phyloP scores from a whole-genome alignment of 1,284 basidiomycete genomes.

The Boletus hoseneyae region DNA sequence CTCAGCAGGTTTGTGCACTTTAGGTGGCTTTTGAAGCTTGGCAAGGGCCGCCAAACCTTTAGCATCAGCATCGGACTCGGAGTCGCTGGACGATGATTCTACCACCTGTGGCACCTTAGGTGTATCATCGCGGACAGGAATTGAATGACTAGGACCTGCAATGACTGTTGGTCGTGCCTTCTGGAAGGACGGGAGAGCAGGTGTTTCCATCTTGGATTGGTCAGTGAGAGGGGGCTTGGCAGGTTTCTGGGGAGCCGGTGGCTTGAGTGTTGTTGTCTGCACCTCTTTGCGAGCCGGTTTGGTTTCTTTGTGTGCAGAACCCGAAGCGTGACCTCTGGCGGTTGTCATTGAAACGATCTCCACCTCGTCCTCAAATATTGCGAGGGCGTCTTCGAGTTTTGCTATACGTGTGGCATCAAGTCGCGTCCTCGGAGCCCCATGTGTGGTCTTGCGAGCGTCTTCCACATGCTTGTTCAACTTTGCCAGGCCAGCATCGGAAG shows the following conservation, averaged over 20 bases:
- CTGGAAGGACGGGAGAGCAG: slow-evolving; percentile 37
- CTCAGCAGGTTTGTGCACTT: slow-evolving; percentile 52
- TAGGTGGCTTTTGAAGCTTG: slow-evolving; percentile 59
- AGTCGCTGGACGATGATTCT: slow-evolving; percentile 43
- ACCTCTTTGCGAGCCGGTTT: slow-evolving; percentile 24
- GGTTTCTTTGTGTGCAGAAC: slow-evolving; percentile 10
- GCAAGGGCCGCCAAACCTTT: slow-evolving; percentile 59
- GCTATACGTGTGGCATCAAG: slow-evolving; percentile 56
- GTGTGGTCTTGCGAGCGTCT: slow-evolving; percentile 48
- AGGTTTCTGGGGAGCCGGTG: slow-evolving; percentile 15
- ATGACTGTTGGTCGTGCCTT: slow-evolving; percentile 20
- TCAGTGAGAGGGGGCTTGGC: slow-evolving; percentile 32
- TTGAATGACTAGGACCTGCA: slow-evolving; percentile 16
- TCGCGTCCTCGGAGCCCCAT: slow-evolving; percentile 45
- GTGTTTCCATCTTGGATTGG: slow-evolving; percentile 33
- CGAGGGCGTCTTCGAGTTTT: slow-evolving; percentile 56
- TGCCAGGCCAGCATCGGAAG: slow-evolving; percentile 46
- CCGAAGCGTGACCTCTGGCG: slow-evolving; percentile 11
- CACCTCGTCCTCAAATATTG: slow-evolving; percentile 52
- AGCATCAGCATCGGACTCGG: slow-evolving; percentile 53
- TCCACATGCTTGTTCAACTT: slow-evolving; percentile 61
- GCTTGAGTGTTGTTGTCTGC: slow-evolving; percentile 21
- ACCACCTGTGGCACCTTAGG: slow-evolving; percentile 11
- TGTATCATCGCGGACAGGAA: slow-evolving; percentile 28
- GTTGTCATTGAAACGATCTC: slow-evolving; percentile 34